Evolutionary conservation across 306 rosid species (phyloP).

Genomic region (Hylodesmum podocarpum): DNA sequence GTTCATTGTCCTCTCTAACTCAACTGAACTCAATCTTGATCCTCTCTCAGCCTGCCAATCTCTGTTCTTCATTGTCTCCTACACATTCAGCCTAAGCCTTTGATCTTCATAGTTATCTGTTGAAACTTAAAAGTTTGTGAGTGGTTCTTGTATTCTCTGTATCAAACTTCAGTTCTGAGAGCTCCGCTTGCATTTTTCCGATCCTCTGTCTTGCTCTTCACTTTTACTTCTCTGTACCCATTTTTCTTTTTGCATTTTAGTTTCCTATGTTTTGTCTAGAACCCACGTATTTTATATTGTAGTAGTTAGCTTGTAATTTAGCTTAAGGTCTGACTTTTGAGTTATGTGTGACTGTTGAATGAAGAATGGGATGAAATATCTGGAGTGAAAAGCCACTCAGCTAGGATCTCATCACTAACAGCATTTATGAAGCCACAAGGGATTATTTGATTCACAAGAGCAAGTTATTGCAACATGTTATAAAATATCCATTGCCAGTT

Average conservation of each 20-base stretch:
- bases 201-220: not conserved
- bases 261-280: not conserved
- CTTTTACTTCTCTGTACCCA: not conserved
- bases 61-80: not conserved
- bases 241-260: not conserved
- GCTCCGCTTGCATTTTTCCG: not conserved
- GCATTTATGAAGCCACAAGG: not conserved
- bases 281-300: not conserved
- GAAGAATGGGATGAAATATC: not conserved
- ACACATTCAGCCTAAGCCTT: not conserved
- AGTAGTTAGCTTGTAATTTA: not conserved
- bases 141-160: not conserved
- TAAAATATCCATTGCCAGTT: slow-evolving; percentile 18
- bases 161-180: not conserved
- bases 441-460: slow-evolving; percentile 2
- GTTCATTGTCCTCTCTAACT: not conserved
- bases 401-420: not conserved
- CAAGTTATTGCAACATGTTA: slow-evolving; percentile 6
- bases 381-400: not conserved
- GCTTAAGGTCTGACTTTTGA: not conserved
- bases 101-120: not conserved
- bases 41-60: not conserved
- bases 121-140: not conserved
- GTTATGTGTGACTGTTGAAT: not conserved
- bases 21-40: not conserved